Base-by-base conservation (phyloP, 139 green algal genomes). In the Trebouxia sp. region DNA sequence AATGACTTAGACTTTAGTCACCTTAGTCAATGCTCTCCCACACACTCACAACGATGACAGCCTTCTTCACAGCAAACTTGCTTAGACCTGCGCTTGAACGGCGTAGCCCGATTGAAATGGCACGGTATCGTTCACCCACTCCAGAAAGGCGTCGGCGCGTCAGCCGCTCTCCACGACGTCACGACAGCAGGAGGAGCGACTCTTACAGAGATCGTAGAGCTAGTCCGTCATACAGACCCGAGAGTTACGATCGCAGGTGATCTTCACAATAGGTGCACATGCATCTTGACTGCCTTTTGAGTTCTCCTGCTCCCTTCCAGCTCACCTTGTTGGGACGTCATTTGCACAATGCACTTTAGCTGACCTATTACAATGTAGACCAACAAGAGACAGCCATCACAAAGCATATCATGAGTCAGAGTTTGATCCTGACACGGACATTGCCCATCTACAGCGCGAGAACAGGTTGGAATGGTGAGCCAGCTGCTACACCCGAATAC, bases 391-490 rank as follows among this genome's bases (percentile, higher is more conserved):
- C 4, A 72, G 62, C 62, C 28, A 72, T 43, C 11, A 12, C 35
- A 72, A 24, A 15, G 32, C 62, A 30, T 28, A 32, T 22, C 39
- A 77, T 39, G 41, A 77, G 1, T n/a, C 22, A n/a, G 69, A 53
- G 3, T 10, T 38, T 1, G 69, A 77, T 9, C n/a, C 39, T 5
- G 69, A 77, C 38, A 24, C 38, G 12, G 69, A 77, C 41, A 77
- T 77, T 77, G 69, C 69, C 7, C 41, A 77, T 53, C 22, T 79
- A 30, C 72, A 45, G 12, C 26, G 30, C 22, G 72, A 62, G 28
- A 62, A 65, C 14, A 24, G 72, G 8, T 37, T 43, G 28, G 72
- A 79, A 32, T 79, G 72, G 45, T 65, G 47, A 66, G 72, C 28
- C 22, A 1, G 12, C 7, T 43, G 38, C 37, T 28, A 37, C 12